phyloP scores from a whole-genome alignment of 169 alveolate genomes.

The Plasmodium berghei region DNA sequence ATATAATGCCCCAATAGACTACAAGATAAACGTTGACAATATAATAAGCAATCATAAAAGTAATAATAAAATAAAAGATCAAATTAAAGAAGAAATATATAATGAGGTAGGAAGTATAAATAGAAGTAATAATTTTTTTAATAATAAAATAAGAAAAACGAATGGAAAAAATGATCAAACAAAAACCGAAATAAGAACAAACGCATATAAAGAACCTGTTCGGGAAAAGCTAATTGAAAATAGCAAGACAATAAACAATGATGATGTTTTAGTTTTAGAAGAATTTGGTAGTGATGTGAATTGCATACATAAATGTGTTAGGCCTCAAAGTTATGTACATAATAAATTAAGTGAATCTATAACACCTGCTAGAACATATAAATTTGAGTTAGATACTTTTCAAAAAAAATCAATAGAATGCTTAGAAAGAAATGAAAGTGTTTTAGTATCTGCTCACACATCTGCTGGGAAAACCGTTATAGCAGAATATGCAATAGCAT shows the following conservation, averaged over 20 bases:
- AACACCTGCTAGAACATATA: conserved; percentile 92
- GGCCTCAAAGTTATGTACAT: conserved; percentile 74
- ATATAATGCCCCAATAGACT: not conserved
- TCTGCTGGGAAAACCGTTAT: conserved; percentile 99
- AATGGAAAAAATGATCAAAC: not conserved
- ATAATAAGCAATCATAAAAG: conserved; percentile 23
- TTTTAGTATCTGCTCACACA: conserved; percentile 99
- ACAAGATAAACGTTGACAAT: conserved; percentile 45
- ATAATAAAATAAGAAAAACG: conserved; percentile 31
- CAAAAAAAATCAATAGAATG: conserved; percentile 96
- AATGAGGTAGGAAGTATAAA: conserved; percentile 23
- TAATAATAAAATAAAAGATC: conserved; percentile 27
- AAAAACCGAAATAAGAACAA: not conserved
- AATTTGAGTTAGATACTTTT: conserved; percentile 96
- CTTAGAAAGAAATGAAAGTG: conserved; percentile 96
- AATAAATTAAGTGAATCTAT: conserved; percentile 39
- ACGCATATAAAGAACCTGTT: not conserved
- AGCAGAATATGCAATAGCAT: conserved; percentile 99
- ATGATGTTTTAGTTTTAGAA: conserved; percentile 66
- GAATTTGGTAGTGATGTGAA: conserved; percentile 71
- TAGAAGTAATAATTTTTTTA: conserved; percentile 13
- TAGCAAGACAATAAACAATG: conserved; percentile 73
- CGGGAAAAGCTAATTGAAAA: conserved; percentile 59
- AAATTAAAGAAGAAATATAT: conserved; percentile 60
- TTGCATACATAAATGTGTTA: conserved; percentile 74